Evolutionary conservation across 805 yeast species (phyloP).

Genomic region (Metschnikowia continentalis): DNA sequence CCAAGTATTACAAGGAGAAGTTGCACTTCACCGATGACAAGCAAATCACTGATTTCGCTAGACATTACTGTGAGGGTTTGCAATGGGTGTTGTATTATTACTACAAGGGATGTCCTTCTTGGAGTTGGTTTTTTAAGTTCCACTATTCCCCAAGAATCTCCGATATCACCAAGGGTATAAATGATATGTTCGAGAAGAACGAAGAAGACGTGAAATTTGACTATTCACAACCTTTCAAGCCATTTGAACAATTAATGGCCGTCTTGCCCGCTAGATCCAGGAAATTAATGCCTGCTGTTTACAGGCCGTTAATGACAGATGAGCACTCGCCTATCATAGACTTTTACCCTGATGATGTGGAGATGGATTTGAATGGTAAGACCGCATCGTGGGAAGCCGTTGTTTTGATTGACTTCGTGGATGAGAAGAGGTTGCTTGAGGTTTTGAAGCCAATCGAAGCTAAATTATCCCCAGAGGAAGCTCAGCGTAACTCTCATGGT

Average conservation of each 20-base stretch:
- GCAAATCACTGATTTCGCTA: slow-evolving; percentile 57
- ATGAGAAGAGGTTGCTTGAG: slow-evolving; percentile 64
- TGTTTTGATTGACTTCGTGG: slow-evolving; percentile 87
- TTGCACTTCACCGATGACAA: slow-evolving; percentile 66
- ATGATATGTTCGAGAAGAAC: slow-evolving; percentile 38
- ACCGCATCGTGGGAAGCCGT: slow-evolving; percentile 98
- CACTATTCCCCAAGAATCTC: slow-evolving; percentile 95
- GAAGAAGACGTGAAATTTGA: slow-evolving; percentile 50
- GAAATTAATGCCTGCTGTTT: slow-evolving; percentile 68
- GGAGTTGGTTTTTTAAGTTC: slow-evolving; percentile 91
- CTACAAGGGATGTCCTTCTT: slow-evolving; percentile 85
- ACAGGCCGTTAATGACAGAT: slow-evolving; percentile 82
- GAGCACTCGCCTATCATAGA: slow-evolving; percentile 81
- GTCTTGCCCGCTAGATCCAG: slow-evolving; percentile 92
- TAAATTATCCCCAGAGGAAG: slow-evolving; percentile 66
- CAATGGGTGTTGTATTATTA: slow-evolving; percentile 96
- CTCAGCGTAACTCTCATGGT: slow-evolving; percentile 71
- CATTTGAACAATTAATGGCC: slow-evolving; percentile 96
- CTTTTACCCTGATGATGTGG: slow-evolving; percentile 86
- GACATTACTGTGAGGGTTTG: slow-evolving; percentile 86
- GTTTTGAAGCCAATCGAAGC: slow-evolving; percentile 68
- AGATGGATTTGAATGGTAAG: slow-evolving; percentile 88
- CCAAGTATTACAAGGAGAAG: slow-evolving; percentile 78
- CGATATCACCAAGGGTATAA: slow-evolving; percentile 72
- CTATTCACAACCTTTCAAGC: slow-evolving; percentile 75